Conservation (phyloP, 2,329 filamentous ascomycete genomes). For the Beauveria pseudobassiana region DNA sequence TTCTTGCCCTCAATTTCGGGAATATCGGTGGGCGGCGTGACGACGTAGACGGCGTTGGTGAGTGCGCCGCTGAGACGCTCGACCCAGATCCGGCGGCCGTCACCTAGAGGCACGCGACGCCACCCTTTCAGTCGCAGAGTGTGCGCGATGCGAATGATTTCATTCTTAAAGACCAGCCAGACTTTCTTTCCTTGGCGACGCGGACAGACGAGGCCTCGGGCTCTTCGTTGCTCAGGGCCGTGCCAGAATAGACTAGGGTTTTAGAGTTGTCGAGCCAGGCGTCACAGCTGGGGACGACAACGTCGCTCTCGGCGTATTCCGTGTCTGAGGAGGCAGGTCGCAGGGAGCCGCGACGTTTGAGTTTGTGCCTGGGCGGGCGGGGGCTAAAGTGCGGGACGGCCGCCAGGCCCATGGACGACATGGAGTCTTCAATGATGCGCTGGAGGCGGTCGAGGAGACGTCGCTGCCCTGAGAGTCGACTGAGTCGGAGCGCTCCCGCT, state of each 20-base stretch:
- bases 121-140: slow-evolving; percentile 87
- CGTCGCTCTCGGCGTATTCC: slow-evolving; percentile 74
- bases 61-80: slow-evolving; percentile 81
- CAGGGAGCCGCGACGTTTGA: slow-evolving; percentile 31
- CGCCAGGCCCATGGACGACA: slow-evolving; percentile 46
- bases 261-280: slow-evolving; percentile 83
- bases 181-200: slow-evolving; percentile 62
- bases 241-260: slow-evolving; percentile 66
- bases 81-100: slow-evolving; percentile 60
- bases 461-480: slow-evolving; percentile 57
- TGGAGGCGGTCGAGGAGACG: slow-evolving; percentile 75
- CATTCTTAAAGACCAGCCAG: slow-evolving; percentile 84
- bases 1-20: slow-evolving; percentile 33
- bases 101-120: slow-evolving; percentile 70
- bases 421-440: slow-evolving; percentile 64
- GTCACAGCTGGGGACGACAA: slow-evolving; percentile 77
- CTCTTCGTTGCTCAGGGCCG: slow-evolving; percentile 34
- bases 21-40: slow-evolving; percentile 67
- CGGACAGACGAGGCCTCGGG: slow-evolving; percentile 28
- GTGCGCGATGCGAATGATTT: slow-evolving; percentile 83
- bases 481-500: slow-evolving; percentile 41
- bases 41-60: slow-evolving; percentile 95
- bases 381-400: slow-evolving; percentile 37
- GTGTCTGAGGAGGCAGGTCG: slow-evolving; percentile 68
- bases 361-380: slow-evolving; percentile 35